Base-by-base conservation (phyloP, 2,329 filamentous ascomycete species). In the Beauveria australis region DNA sequence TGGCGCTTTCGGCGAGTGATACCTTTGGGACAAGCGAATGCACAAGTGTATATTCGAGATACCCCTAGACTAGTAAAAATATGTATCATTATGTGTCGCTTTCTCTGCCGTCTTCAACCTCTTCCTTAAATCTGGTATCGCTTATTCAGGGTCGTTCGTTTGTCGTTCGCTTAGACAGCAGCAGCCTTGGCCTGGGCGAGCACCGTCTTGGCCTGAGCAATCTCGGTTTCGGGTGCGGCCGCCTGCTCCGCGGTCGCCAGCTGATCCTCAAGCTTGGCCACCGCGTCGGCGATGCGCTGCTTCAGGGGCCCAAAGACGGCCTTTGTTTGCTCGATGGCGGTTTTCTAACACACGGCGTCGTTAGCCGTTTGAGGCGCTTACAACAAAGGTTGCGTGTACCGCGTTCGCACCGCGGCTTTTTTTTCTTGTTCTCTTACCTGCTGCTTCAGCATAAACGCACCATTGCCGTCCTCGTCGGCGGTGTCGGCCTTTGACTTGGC, bases 251-350 rank as follows among this genome's bases (percentile, higher is more conserved):
- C 75, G n/a, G 83, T 77, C 67, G 92, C 89, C 67, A 97, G 78
- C 72, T 91, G 81, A 66, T 88, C 83, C 75, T 95, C 86, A 53
- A 97, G 79, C 70, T 87, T 90, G 61, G 82, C 78, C 46, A 92
- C 77, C 1, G 91, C 88, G 60, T 88, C 84, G 51, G 74, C 75
- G 67, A 97, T 91, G 69, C 90, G 88, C 69, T 83, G 73, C 67
- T 82, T 83, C 65, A 97, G 76, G 1, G 84, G 84, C 2, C 81
- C 87, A 67, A 97, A 89, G 30, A 97, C 85, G 60, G 86, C 89
- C 71, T 89, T 89, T 9, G 94, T 97, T 76, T 99, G 90, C 65
- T 92, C 86, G n/a, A 92, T 78, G 24, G 89, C 92, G 78, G 84
- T 83, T 76, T 84, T 83, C 92, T 96, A 68, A 33, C 33, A 43